These are phyloP conservation scores for Schizochytrium sp. DNA, from an alignment of 108 stramenopile species.

Conservation along the genomic window DNA sequence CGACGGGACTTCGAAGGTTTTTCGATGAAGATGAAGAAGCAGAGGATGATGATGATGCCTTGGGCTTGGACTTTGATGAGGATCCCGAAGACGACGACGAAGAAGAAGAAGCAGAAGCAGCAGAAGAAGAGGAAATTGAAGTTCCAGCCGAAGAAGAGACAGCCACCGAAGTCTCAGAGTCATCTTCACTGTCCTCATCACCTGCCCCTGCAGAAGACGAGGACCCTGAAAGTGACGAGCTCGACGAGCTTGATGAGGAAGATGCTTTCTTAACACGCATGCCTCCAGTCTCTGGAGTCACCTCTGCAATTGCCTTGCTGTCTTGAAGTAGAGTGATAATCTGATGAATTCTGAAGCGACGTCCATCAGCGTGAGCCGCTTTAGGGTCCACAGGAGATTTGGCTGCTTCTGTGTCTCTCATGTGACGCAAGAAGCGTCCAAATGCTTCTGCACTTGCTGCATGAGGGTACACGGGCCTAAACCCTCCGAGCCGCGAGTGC, in stretches of 20 bases:
- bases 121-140: too few relatives aligned
- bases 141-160: neutral
- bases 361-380: constrained; percentile 46
- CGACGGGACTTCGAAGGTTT: neutral
- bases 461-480: constrained; percentile 44
- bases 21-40: neutral
- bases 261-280: neutral
- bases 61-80: too few relatives aligned
- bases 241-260: neutral
- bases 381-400: neutral
- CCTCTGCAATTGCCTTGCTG: constrained; percentile 21
- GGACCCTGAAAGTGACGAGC: neutral
- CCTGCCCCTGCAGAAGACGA: neutral
- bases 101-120: too few relatives aligned
- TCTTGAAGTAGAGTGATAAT: constrained; percentile 22
- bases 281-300: neutral
- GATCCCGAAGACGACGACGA: too few relatives aligned
- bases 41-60: neutral
- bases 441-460: neutral
- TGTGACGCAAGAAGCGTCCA: constrained; percentile 21
- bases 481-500: constrained; percentile 4
- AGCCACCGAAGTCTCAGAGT: neutral
- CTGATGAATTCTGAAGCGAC: constrained; percentile 31
- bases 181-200: neutral
- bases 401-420: constrained; percentile 31